Evolutionary conservation across 352 stramenopile species (phyloP), one percentile per base, ranked within the genome.

Genomic region (Pythium apleroticum): DNA sequence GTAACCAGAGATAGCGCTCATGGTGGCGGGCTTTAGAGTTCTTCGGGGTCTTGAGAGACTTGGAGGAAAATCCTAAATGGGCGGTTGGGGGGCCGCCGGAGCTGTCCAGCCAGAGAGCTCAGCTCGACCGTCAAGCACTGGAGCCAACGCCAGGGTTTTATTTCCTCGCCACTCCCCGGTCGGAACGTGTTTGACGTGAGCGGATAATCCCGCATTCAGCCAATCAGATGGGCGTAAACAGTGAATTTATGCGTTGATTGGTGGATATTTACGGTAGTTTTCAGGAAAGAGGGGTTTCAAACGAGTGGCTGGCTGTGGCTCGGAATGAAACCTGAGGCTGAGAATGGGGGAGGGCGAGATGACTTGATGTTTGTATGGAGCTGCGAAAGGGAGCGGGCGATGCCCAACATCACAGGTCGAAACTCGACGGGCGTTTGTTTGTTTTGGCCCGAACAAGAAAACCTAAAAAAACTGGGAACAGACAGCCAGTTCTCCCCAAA

Each of bases 51-150:
- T 89, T 88, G 72, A 57, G 74, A 72, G 68, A 84, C 74, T 77
- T 74, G 80, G 75, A 87, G 84, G 81, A 90, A 90, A 91, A 93
- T 89, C 79, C 74, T 88, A 84, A 93, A 88, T 93, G 84, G 76
- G 43, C 43, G 43, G 43, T 50, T 50, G 43, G 17, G 43, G 41
- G 43, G 43, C 50, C 39, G 49, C 4, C 30, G 15, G 48, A 59
- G 35, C 54, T 45, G 14, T 30, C 52, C 37, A 65, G 45, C 49
- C 25, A 28, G n/a, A 46, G 52, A 45, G 31, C 30, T n/a, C 27
- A 49, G 33, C 43, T 27, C 54, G 54, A 37, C 52, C 57, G 50
- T 10, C 39, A 33, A 27, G 30, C 39, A 52, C 19, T 24, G 22
- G n/a, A 37, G 52, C 19, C 20, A 28, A 22, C n/a, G 50, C 48